Evolutionary conservation across 768 basidiomycete species (phyloP).

Genomic region (Suillus brevipes): DNA sequence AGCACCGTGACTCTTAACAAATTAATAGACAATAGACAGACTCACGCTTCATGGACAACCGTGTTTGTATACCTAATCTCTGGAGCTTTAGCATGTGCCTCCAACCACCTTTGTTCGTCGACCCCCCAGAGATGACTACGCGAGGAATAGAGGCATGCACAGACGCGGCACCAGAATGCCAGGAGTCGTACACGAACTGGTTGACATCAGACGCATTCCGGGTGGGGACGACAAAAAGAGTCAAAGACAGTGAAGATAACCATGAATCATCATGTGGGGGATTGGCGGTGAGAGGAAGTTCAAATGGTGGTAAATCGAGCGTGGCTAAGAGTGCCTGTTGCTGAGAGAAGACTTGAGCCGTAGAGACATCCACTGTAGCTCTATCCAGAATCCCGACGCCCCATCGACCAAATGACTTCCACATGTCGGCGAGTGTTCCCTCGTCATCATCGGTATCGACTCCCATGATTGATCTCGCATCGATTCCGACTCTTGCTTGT

Average conservation of each 20-base stretch:
- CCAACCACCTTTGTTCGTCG: slow-evolving; percentile 47
- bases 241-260: slow-evolving; percentile 54
- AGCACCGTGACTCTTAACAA: neutral
- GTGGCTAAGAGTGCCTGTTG: slow-evolving; percentile 42
- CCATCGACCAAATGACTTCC: slow-evolving; percentile 72
- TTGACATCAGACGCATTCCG: slow-evolving; percentile 47
- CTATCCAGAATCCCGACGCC: slow-evolving; percentile 56
- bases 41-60: slow-evolving; percentile 56
- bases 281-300: slow-evolving; percentile 49
- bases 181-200: slow-evolving; percentile 56
- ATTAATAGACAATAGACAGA: slow-evolving; percentile 9
- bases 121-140: slow-evolving; percentile 54
- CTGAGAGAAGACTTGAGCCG: slow-evolving; percentile 49
- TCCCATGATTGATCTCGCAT: slow-evolving; percentile 62
- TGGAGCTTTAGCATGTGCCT: slow-evolving; percentile 36
- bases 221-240: slow-evolving; percentile 54
- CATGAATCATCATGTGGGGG: slow-evolving; percentile 47
- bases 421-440: slow-evolving; percentile 44
- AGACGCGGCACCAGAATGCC: slow-evolving; percentile 52
- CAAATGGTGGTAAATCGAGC: slow-evolving; percentile 49
- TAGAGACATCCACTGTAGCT: slow-evolving; percentile 56
- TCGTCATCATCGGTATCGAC: slow-evolving; percentile 49
- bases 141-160: slow-evolving; percentile 44
- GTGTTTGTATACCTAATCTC: slow-evolving; percentile 46
- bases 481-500: slow-evolving; percentile 60